Conservation (phyloP, 352 stramenopile genomes). For the Saprolegnia parasitica region DNA sequence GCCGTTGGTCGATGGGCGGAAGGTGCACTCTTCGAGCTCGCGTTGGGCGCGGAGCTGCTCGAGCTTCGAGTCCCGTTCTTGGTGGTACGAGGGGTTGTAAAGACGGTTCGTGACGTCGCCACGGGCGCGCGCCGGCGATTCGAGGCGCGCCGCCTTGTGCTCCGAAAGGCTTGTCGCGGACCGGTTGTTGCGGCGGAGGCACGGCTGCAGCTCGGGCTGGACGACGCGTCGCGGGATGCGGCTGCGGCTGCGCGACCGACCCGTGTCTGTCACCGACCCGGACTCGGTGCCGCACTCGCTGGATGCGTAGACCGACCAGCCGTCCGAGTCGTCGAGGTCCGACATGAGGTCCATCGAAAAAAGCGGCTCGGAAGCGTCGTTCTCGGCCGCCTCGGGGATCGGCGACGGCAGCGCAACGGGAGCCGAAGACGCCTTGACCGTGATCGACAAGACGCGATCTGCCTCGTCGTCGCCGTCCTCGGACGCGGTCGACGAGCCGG, state of each 20-base stretch:
- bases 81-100: conserved; percentile 17
- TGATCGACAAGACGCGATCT: not conserved
- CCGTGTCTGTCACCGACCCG: not conserved
- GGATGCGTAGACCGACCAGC: not conserved
- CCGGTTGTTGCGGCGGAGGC: conserved; percentile 11
- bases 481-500: conserved; percentile 1
- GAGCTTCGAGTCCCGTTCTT: conserved; percentile 14
- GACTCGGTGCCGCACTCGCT: conserved; percentile 7
- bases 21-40: conserved; percentile 9
- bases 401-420: not conserved
- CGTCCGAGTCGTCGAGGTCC: not conserved
- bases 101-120: conserved; percentile 8
- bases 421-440: not conserved
- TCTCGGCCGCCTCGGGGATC: not conserved
- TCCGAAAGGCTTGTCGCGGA: not conserved
- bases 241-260: not conserved
- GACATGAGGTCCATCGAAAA: conserved; percentile 4
- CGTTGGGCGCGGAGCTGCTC: not conserved
- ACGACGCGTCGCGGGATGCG: not conserved
- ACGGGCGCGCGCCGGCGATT: not conserved
- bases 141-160: not conserved
- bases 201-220: conserved; percentile 4
- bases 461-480: conserved; percentile 8
- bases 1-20: conserved; percentile 3
- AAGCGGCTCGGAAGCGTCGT: not conserved